Percentiles rank a stretch among this genome's conserved stretches.
phyloP scores from a whole-genome alignment of 768 basidiomycete species.

The Collybia sp. region DNA sequence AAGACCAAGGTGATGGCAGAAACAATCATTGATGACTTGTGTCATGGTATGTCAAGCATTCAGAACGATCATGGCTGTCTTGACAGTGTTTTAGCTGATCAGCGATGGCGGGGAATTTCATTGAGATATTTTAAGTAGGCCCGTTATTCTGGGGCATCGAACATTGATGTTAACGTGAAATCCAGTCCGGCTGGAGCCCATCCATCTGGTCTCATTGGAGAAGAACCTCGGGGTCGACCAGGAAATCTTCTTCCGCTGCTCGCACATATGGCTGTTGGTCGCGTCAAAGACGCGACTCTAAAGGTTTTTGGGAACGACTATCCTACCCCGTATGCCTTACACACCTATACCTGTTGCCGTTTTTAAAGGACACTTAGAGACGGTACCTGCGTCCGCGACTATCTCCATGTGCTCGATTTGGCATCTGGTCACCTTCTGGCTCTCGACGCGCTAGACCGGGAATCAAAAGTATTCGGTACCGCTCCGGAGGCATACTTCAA shows the following conservation, averaged over 20 bases:
- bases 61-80: constrained; percentile 1
- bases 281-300: constrained; percentile 61
- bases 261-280: constrained; percentile 91
- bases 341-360: not conserved
- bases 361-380: constrained; percentile 44
- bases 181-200: constrained; percentile 95
- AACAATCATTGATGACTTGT: constrained; percentile 83
- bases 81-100: constrained; percentile 47
- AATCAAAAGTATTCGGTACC: constrained; percentile 56
- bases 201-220: constrained; percentile 91
- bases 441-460: constrained; percentile 69
- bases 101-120: constrained; percentile 77
- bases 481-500: constrained; percentile 65
- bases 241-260: constrained; percentile 92
- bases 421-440: constrained; percentile 93
- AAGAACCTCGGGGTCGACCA: constrained; percentile 94
- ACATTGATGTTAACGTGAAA: not conserved
- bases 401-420: constrained; percentile 89
- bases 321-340: constrained; percentile 70
- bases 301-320: constrained; percentile 98
- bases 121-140: constrained; percentile 95
- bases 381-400: constrained; percentile 97
- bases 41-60: constrained; percentile 49
- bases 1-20: constrained; percentile 97
- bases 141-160: not conserved